Percentiles rank a stretch among this genome's conserved stretches.
Evolutionary conservation across 1,284 basidiomycete species (phyloP).

Genomic region (Volvariella volvacea): DNA sequence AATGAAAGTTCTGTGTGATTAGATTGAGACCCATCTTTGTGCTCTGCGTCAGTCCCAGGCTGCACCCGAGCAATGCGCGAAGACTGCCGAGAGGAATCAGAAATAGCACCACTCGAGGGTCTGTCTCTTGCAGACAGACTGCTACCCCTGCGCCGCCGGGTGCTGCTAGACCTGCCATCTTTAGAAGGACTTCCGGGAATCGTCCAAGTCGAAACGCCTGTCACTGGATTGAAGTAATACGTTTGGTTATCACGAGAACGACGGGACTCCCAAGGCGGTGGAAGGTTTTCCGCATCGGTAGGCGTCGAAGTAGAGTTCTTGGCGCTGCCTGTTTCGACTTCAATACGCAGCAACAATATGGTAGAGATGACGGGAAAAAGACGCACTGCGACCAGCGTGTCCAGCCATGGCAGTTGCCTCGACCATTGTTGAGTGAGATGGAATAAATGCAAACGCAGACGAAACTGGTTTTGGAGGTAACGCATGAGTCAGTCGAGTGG

Average conservation of each 20-base stretch:
- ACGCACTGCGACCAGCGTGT: conserved; percentile 15
- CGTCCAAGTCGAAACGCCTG: conserved; percentile 54
- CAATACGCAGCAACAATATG: conserved; percentile 18
- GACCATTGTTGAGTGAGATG: conserved; percentile 48
- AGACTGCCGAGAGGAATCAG: conserved; percentile 21
- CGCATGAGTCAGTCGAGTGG: conserved; percentile 44
- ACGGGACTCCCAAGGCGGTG: conserved; percentile 57
- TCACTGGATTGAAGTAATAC: conserved; percentile 59
- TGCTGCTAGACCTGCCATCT: conserved; percentile 12
- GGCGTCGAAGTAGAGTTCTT: conserved; percentile 12
- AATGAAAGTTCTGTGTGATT: conserved; percentile 21
- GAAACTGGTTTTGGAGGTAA: conserved; percentile 67
- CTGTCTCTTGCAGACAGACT: conserved; percentile 16
- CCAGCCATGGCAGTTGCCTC: conserved; percentile 53
- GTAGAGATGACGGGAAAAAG: conserved; percentile 4
- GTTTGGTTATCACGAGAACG: conserved; percentile 37
- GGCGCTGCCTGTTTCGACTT: not conserved
- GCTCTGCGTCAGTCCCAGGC: too few relatives aligned
- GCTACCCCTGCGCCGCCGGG: conserved; percentile 15
- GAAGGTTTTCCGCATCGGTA: conserved; percentile 30
- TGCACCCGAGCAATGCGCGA: conserved; percentile 14
- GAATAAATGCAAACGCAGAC: conserved; percentile 45
- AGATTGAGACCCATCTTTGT: conserved; percentile 1
- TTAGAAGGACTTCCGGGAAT: conserved; percentile 33
- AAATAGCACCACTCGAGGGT: conserved; percentile 14